Evolutionary conservation across 2,329 filamentous ascomycete species (phyloP).

Genomic region (Lasiodiplodia gonubiensis): DNA sequence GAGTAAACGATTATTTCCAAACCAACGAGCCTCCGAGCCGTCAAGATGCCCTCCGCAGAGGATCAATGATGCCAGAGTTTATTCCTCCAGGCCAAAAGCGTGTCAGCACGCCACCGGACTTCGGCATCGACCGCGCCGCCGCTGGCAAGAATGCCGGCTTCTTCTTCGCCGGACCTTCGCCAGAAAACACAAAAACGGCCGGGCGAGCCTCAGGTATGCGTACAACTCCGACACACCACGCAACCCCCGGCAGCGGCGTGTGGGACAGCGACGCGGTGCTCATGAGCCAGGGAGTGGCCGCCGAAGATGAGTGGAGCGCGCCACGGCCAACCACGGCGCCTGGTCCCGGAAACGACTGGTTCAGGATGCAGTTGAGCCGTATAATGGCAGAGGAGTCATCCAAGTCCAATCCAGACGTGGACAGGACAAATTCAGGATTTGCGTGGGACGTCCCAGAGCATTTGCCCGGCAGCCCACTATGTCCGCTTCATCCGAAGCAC

Average conservation of each 20-base stretch:
- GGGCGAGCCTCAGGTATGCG: neutral
- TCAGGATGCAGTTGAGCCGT: constrained; percentile 20
- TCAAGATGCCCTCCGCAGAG: constrained; percentile 23
- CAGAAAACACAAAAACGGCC: neutral
- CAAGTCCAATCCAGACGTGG: neutral
- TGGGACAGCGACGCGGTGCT: constrained; percentile 46
- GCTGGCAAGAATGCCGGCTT: constrained; percentile 42
- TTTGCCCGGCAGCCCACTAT: constrained; percentile 50
- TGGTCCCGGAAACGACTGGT: constrained; percentile 28
- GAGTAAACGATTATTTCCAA: neutral
- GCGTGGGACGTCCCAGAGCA: constrained; percentile 53
- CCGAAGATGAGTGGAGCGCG: neutral
- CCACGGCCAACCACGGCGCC: neutral
- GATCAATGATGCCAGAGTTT: constrained; percentile 33
- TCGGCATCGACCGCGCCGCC: constrained; percentile 36
- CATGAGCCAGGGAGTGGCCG: constrained; percentile 37
- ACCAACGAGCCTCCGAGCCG: neutral
- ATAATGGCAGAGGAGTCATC: constrained; percentile 1
- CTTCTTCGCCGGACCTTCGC: constrained; percentile 38
- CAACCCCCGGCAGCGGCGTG: constrained; percentile 30
- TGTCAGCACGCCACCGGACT: constrained; percentile 38
- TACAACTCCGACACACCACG: neutral
- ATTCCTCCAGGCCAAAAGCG: constrained; percentile 38
- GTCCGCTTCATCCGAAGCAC: constrained; percentile 50
- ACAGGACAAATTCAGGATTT: constrained; percentile 38